Base-by-base conservation (phyloP, 441 rosid species). In the Gossypium davidsonii region DNA sequence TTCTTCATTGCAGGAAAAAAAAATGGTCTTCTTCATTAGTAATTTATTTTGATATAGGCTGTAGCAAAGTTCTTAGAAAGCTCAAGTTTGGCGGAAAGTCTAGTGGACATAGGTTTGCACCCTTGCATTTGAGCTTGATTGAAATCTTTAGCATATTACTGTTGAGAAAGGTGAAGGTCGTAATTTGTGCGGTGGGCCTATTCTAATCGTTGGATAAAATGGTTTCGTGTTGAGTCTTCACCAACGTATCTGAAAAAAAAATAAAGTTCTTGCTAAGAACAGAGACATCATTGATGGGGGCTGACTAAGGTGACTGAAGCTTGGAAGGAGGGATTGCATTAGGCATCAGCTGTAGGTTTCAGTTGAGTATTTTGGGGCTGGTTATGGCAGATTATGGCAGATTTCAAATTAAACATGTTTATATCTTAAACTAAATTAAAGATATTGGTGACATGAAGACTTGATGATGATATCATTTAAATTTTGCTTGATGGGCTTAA, bases 1-100 rank as follows among this genome's bases (percentile, higher is more conserved):
- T 64, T 64, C 6, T 1, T 42, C 15, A 2, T 20, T 65, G 55
- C 53, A 42, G 31, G 34, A 10, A 58, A 58, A 25, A 21, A 68
- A 85, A 87, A 37, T 6, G 61, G 60, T 56, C 6, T 23, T 57
- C 96, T 90, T 90, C 84, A 82, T 20, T 25, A 25, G 62, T 58
- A 23, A 58, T 31, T 23, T 37, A 58, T 12, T 23, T 23, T 57
- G 15, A 34, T 34, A 34, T 34, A 34, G 39, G 39, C 39, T 34
- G 39, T 6, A 34, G 39, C 39, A 34, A 34, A 34, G 39, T 34
- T 34, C 39, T 34, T 34, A 34, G 39, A 34, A 6, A 48, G 15
- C 52, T 48, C 6, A n/a, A 48, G 52, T 15, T 48, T 11, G 52
- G 52, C 6, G 15, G 52, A 48, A 48, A 48, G 52, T 48, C 6